Evolutionary conservation across 768 basidiomycete species (phyloP), one percentile per base, ranked within the genome.

Genomic region (Hypsizygus marmoreus): DNA sequence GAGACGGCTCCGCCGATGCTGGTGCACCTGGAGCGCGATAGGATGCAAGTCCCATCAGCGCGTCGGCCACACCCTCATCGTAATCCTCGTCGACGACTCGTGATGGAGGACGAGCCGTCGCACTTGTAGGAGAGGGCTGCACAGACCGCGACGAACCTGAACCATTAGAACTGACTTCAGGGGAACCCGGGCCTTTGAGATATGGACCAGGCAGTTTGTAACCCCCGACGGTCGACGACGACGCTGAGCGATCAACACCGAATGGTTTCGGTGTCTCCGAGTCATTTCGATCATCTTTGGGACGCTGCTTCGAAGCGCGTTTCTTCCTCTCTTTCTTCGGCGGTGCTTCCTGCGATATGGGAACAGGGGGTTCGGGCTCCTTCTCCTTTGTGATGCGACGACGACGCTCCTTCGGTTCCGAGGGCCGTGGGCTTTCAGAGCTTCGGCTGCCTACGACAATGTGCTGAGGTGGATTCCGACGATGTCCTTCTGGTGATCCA

Each of bases 31-130:
- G 61, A 23, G 67, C 59, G 31, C 75, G 66, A 53, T 69, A 71
- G 19, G 63, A 52, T 55, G 86, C 67, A 47, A 97, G 73, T 2
- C 77, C 81, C 66, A 97, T 89, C 25, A 97, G 70, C 0, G 89
- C 81, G 54, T 92, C 91, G 4, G 90, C 88, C 19, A 87, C 89
- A 19, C 73, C 74, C 64, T 94, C 94, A 56, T 98, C 94, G 55
- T 97, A 97, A 56, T 97, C 89, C 55, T 98, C 94, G 58, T 97
- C 92, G 13, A 95, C 77, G 1, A 79, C 69, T 6, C 94, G 76
- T 9, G 81, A 72, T 6, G 85, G 82, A 13, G 82, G 77, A 28
- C 79, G 67, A 41, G 81, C 77, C 6, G 76, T 75, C 14, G 73
- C 77, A 46, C 75, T 80, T 2, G 80, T 88, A 1, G 88, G 86